Conservation (phyloP, 2,329 filamentous ascomycete genomes). For the Fusarium austroafricanum region DNA sequence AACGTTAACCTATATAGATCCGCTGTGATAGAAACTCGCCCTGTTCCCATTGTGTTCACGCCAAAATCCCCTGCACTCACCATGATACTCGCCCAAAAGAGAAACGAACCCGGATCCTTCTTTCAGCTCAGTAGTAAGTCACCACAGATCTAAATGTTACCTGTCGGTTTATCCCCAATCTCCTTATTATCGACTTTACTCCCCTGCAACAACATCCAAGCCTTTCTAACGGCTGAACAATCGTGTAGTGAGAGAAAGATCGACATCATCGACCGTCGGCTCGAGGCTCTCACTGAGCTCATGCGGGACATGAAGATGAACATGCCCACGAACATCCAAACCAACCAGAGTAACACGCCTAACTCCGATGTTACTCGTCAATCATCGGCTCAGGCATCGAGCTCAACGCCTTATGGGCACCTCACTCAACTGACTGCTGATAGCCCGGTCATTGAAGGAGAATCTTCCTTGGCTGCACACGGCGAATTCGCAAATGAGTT, state of each 20-base stretch:
- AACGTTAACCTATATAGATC: slow-evolving; percentile 42
- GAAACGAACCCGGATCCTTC: slow-evolving; percentile 52
- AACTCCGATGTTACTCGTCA: slow-evolving; percentile 26
- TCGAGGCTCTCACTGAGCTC: slow-evolving; percentile 50
- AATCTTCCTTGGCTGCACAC: slow-evolving; percentile 59
- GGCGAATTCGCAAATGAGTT: slow-evolving; percentile 61
- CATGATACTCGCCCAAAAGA: slow-evolving; percentile 49
- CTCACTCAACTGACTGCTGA: slow-evolving; percentile 37
- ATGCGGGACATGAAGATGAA: slow-evolving; percentile 50
- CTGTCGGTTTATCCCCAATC: neutral
- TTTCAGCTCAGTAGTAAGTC: slow-evolving; percentile 54
- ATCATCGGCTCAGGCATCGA: slow-evolving; percentile 22
- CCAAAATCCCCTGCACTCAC: slow-evolving; percentile 54
- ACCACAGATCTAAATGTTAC: neutral
- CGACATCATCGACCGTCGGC: slow-evolving; percentile 52
- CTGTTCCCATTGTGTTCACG: slow-evolving; percentile 52
- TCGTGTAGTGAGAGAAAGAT: slow-evolving; percentile 53
- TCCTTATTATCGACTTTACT: neutral
- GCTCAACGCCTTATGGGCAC: slow-evolving; percentile 36
- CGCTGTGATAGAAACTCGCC: slow-evolving; percentile 54
- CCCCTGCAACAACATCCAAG: neutral
- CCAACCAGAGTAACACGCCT: slow-evolving; percentile 27
- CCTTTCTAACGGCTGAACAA: neutral
- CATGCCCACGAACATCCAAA: slow-evolving; percentile 24
- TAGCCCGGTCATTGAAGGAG: slow-evolving; percentile 55